phyloP scores from a whole-genome alignment of 1,139 yeast species.

The Debaryomyces fabryi region DNA sequence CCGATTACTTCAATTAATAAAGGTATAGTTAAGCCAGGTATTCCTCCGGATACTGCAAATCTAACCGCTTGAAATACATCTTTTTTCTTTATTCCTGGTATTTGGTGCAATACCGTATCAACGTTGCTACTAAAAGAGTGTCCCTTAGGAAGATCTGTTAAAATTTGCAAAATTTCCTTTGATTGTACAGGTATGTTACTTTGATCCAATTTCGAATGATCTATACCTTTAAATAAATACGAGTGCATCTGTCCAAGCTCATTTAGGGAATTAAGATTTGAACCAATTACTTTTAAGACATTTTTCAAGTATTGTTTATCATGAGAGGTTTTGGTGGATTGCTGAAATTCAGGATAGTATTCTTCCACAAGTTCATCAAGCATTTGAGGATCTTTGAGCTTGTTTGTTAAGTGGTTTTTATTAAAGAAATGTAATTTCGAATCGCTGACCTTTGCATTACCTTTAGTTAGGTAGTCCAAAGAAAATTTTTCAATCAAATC shows the following conservation, averaged over 20 bases:
- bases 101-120: constrained; percentile 15
- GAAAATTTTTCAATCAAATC: constrained; percentile 56
- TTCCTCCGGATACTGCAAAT: constrained; percentile 72
- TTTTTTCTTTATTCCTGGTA: constrained; percentile 38
- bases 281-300: constrained; percentile 35
- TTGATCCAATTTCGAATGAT: constrained; percentile 22
- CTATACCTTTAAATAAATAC: constrained; percentile 53
- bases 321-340: constrained; percentile 17
- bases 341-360: constrained; percentile 24
- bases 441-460: constrained; percentile 89
- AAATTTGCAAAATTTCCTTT: constrained; percentile 14
- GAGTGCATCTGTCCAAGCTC: constrained; percentile 51
- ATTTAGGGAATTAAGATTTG: constrained; percentile 46
- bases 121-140: constrained; percentile 16
- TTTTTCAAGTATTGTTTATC: constrained; percentile 25
- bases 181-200: constrained; percentile 13
- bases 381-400: constrained; percentile 35
- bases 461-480: constrained; percentile 77
- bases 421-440: constrained; percentile 76
- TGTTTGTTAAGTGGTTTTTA: constrained; percentile 57
- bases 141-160: constrained; percentile 9
- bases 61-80: constrained; percentile 64
- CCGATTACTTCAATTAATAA: constrained; percentile 62
- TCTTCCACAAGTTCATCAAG: constrained; percentile 37
- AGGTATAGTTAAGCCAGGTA: constrained; percentile 72